A percentile compares a stretch with the other conserved stretches of the same genome.
phyloP scores from a whole-genome alignment of 345 rosid genomes.

The Populus simonii region DNA sequence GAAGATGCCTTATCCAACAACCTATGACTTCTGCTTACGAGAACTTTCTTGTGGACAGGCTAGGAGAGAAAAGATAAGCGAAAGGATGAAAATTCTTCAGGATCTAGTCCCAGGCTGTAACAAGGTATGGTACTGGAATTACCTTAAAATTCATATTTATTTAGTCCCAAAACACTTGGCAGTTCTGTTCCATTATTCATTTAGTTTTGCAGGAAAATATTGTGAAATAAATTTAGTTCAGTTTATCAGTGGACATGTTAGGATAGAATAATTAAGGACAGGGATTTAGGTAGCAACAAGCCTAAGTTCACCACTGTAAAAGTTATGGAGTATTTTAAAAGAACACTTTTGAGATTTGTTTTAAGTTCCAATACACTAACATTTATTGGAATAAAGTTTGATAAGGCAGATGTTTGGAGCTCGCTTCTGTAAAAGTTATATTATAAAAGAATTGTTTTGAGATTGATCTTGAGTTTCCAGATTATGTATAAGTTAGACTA shows the following conservation, averaged over 20 bases:
- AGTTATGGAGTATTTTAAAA: not conserved
- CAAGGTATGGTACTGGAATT: constrained; percentile 47
- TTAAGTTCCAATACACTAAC: not conserved
- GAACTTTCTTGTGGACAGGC: constrained; percentile 42
- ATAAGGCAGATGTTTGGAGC: not conserved
- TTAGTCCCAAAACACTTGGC: not conserved
- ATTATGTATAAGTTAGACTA: not conserved
- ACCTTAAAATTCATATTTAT: not conserved
- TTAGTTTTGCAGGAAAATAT: not conserved
- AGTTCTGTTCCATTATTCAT: not conserved
- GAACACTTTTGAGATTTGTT: not conserved
- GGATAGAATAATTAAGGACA: not conserved
- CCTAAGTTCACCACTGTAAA: not conserved
- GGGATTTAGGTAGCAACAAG: not conserved
- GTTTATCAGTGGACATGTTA: not conserved
- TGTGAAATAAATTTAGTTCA: not conserved
- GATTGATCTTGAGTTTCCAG: not conserved
- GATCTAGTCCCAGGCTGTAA: constrained; percentile 92
- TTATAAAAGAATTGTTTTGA: not conserved
- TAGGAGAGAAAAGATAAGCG: constrained; percentile 91
- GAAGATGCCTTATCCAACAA: not conserved
- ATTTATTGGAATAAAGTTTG: not conserved
- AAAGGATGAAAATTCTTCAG: constrained; percentile 89
- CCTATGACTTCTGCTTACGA: constrained; percentile 22
- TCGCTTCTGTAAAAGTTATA: not conserved